Base-by-base conservation (phyloP, 139 green algal genomes). In the Deuterostichococcus epilithicus region DNA sequence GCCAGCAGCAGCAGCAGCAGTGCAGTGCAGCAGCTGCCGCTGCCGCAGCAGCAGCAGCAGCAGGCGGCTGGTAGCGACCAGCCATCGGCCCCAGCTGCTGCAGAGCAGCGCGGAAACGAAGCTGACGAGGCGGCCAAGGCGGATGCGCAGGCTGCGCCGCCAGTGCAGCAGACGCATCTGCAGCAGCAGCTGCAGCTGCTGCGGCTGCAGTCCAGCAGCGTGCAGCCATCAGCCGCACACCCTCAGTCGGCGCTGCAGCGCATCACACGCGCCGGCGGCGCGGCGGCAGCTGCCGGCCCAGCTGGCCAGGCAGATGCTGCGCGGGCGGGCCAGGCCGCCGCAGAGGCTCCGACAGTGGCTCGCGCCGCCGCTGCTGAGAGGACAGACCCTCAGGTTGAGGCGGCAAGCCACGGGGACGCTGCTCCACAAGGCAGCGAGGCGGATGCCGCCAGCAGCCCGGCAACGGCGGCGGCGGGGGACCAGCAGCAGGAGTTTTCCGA, bases 1-100 rank as follows among this genome's bases (percentile, higher is more conserved):
- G 25, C 25, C 65, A 79, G 59, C 69, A 75, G 72, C 60, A 74
- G 70, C 76, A 68, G 68, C 58, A 52, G 45, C 45, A 33, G 70
- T 3, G n/a, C 35, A 5, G 0, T 35, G 22, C 35, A 15, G 58
- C 0, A 28, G 26, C 42, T 71, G 45, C 67, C 26, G 63, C 34
- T 28, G 10, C 36, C 4, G 38, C 22, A 8, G 66, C 60, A 28
- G 5, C 52, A 66, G 73, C 22, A 68, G 0, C 22, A 38, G 26
- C n/a, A 76, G 4, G 44, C 30, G 33, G 69, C 8, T 74, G 70
- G n/a, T 28, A 42, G 15, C 34, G 39, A n/a, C n/a, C n/a, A n/a
- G n/a, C n/a, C n/a, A 6, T 58, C 42, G 32, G n/a, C 13, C 35
- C 22, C 33, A 70, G 52, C 58, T 35, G 59, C 58, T 36, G 73